Evolutionary conservation across 768 basidiomycete genomes (phyloP), one percentile per base, ranked within the genome.

Genomic region (Mycena filopes): DNA sequence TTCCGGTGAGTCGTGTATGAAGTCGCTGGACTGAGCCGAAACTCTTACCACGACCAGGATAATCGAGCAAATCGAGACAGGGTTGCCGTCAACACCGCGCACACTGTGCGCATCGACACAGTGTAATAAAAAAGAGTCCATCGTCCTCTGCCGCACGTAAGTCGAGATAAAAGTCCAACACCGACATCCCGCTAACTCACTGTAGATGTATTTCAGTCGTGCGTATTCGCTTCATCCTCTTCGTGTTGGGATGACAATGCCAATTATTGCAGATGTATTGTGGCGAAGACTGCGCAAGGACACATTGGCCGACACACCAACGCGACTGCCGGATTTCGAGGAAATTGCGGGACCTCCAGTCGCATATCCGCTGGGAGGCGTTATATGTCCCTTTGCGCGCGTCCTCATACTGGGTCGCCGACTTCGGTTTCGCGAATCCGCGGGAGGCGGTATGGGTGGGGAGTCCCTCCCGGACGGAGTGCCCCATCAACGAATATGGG

Each of bases 401-500:
- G 15, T 72, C 58, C 47, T 48, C 64, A 36, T 54, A 68, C 25
- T 69, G 65, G 55, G 60, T 70, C 33, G 29, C 53, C 9, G 67
- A 72, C 21, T 57, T 47, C 23, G 70, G 70, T 3, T 72, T 70
- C 54, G 63, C 70, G 16, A 51, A 49, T 11, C 70, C 69, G 55
- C 67, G 66, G 38, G 71, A 72, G 55, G 45, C 65, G 0, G 43
- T 72, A 31, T 62, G 64, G 53, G 45, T 65, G 43, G 64, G 66
- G 36, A 65, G 67, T 15, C 60, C 64, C 4, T 25, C 36, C 36
- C 40, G 43, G 10, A 31, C 7, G 2, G 67, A 72, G 45, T 46
- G 29, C 21, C 70, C 67, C 10, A 57, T 40, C 3, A 72, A 70
- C 50, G 67, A 72, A 51, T 72, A 72, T 29, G 71, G 69, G 21